These are phyloP conservation scores for Paramecium octaurelia DNA, from an alignment of 73 alveolate species.

Conservation along the genomic window DNA sequence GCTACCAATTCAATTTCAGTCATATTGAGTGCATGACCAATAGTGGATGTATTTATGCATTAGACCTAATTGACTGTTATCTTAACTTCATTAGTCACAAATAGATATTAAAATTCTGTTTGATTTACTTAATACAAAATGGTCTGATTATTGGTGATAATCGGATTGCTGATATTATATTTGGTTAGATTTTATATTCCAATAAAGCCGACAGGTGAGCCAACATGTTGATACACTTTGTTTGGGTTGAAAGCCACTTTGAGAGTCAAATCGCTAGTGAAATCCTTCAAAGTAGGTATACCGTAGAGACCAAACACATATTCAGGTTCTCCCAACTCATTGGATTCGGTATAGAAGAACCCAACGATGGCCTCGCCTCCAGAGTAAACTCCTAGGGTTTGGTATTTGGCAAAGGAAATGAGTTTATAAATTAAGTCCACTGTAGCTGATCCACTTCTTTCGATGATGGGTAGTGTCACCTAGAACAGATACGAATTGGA, in stretches of 20 bases:
- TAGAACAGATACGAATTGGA: neutral
- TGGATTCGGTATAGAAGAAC: neutral
- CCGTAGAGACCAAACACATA: neutral
- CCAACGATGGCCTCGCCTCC: neutral
- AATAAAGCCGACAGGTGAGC: neutral
- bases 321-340: neutral
- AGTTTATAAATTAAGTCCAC: neutral
- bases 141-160: neutral
- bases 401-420: neutral
- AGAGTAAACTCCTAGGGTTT: neutral
- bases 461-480: neutral
- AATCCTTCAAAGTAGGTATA: neutral
- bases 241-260: neutral
- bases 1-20: neutral
- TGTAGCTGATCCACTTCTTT: neutral
- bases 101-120: neutral
- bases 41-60: neutral
- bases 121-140: neutral
- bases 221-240: neutral
- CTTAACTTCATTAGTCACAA: neutral
- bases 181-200: neutral
- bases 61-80: neutral
- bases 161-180: neutral
- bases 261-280: neutral
- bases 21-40: neutral